Percentiles rank a stretch among this genome's conserved stretches.
phyloP scores from a whole-genome alignment of 2,329 filamentous ascomycete genomes.

The Talaromyces marneffei region DNA sequence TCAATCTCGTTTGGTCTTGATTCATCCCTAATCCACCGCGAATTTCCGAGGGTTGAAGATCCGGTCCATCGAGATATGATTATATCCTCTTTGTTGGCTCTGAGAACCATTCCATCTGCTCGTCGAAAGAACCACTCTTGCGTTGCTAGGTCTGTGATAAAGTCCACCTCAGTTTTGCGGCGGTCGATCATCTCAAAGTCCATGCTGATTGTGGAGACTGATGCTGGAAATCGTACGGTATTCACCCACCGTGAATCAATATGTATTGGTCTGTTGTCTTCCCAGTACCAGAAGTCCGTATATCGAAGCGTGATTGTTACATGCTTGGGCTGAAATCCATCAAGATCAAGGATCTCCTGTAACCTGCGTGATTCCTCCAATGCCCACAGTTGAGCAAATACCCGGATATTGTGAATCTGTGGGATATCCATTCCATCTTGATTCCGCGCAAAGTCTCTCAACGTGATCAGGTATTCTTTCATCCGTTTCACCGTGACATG shows the following conservation, averaged over 20 bases:
- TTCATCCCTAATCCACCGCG: constrained; percentile 43
- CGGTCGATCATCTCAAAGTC: constrained; percentile 47
- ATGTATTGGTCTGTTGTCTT: constrained; percentile 31
- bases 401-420: constrained; percentile 30
- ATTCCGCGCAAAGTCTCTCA: constrained; percentile 18
- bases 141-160: constrained; percentile 37
- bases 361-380: constrained; percentile 30
- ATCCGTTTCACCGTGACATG: constrained; percentile 13
- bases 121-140: constrained; percentile 34
- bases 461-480: constrained; percentile 16
- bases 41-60: constrained; percentile 36
- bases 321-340: constrained; percentile 29
- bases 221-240: constrained; percentile 24
- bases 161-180: constrained; percentile 42
- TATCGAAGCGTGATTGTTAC: constrained; percentile 47
- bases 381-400: constrained; percentile 42
- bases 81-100: constrained; percentile 25
- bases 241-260: constrained; percentile 38
- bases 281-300: constrained; percentile 47
- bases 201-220: constrained; percentile 37
- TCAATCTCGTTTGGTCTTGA: constrained; percentile 34
- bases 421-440: constrained; percentile 13
- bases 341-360: constrained; percentile 21
- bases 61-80: constrained; percentile 42
- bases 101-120: constrained; percentile 29